phyloP scores from a whole-genome alignment of 306 rosid species.

The Adenanthera pavonina region DNA sequence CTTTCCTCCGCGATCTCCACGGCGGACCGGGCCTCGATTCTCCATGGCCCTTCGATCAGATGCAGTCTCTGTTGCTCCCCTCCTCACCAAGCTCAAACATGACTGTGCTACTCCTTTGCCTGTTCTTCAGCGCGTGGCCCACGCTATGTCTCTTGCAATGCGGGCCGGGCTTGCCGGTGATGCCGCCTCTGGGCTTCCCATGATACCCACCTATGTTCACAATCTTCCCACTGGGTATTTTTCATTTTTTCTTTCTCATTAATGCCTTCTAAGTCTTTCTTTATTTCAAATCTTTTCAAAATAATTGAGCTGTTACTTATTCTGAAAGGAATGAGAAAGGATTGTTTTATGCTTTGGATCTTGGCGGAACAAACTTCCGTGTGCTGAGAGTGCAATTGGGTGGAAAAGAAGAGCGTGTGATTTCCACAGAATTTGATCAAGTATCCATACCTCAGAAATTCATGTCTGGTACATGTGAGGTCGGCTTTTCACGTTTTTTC shows the following conservation, averaged over 20 bases:
- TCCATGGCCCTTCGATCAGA: conserved; percentile 69
- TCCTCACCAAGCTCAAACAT: conserved; percentile 59
- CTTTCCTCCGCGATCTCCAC: conserved; percentile 49
- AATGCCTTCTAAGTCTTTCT: background rate
- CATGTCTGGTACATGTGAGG: conserved; percentile 81
- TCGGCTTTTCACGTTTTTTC: background rate
- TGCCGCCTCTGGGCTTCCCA: conserved; percentile 71
- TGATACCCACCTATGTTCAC: conserved; percentile 84
- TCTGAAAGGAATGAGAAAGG: conserved; percentile 81
- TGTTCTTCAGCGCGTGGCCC: conserved; percentile 69
- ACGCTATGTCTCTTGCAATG: conserved; percentile 73
- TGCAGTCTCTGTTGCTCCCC: conserved; percentile 48
- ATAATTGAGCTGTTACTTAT: background rate
- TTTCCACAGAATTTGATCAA: conserved; percentile 81
- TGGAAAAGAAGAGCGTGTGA: conserved; percentile 74
- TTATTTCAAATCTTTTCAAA: background rate
- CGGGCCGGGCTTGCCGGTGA: conserved; percentile 71
- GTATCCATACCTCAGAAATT: conserved; percentile 77
- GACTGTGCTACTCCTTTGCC: conserved; percentile 82
- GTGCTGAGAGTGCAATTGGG: conserved; percentile 88
- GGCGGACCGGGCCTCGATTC: conserved; percentile 42
- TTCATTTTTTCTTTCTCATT: background rate
- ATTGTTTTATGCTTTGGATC: conserved; percentile 91
- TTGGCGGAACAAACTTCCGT: conserved; percentile 93
- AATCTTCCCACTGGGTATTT: conserved; percentile 85